These are phyloP conservation scores for Rhododendron simsii DNA, from an alignment of 148 eudicot genomes.

Conservation along the genomic window DNA sequence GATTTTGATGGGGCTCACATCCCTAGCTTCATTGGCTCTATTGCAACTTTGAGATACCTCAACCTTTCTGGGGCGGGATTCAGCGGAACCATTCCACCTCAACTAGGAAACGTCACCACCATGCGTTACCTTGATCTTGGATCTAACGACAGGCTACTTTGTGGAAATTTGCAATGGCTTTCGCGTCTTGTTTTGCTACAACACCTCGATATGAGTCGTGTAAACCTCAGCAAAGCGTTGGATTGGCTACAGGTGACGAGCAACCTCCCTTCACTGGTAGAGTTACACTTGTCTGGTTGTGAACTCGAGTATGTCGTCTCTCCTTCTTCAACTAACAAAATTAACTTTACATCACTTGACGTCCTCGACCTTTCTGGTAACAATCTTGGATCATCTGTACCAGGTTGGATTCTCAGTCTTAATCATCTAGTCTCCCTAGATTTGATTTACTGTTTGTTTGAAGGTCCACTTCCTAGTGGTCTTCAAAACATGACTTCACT, in stretches of 20 bases:
- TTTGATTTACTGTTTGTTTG: background rate
- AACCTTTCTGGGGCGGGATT: background rate
- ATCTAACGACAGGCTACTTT: background rate
- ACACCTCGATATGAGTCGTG: background rate
- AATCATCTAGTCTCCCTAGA: background rate
- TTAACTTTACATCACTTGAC: background rate
- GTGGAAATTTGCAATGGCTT: background rate
- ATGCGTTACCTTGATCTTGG: background rate
- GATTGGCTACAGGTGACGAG: background rate
- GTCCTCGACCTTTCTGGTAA: background rate
- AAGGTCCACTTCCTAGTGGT: background rate
- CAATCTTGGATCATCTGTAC: no score
- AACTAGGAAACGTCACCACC: constrained; percentile 11
- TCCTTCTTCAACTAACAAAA: no score
- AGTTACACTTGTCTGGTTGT: no score
- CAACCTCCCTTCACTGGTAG: background rate
- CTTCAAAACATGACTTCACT: background rate
- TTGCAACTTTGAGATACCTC: constrained; percentile 14
- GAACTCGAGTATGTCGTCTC: no score
- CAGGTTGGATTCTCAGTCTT: background rate
- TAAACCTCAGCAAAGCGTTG: background rate
- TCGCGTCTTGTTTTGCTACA: background rate
- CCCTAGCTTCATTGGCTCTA: no score
- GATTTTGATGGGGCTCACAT: no score
- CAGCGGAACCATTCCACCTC: background rate